Percentiles rank a stretch among this genome's conserved stretches.
Evolutionary conservation across 106 monocot species (phyloP).

Genomic region (Dendrobium officinale): DNA sequence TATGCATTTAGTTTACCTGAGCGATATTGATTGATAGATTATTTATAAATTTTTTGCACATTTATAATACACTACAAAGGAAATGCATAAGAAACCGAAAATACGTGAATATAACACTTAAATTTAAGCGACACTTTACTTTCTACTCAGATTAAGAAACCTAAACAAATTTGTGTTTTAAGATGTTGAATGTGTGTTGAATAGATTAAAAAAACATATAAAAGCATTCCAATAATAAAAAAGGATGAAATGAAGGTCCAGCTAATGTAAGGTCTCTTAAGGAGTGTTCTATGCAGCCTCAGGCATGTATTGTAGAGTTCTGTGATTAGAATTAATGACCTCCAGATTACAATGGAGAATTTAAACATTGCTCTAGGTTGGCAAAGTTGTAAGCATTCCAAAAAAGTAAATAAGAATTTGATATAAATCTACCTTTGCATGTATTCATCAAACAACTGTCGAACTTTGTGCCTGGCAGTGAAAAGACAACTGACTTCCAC

Average conservation of each 20-base stretch:
- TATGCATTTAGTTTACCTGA: background rate
- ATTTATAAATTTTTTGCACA: background rate
- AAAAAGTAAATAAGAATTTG: background rate
- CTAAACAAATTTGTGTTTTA: background rate
- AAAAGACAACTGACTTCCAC: constrained; percentile 48
- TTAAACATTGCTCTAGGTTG: background rate
- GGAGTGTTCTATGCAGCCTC: background rate
- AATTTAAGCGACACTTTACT: background rate
- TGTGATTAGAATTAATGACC: background rate
- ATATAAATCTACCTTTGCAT: constrained; percentile 39
- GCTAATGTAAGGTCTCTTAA: background rate
- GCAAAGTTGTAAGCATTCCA: background rate
- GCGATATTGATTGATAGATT: background rate
- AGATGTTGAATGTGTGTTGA: background rate
- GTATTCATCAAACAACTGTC: constrained; percentile 55
- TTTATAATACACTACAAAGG: background rate
- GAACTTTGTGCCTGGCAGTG: constrained; percentile 61
- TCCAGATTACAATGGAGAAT: background rate
- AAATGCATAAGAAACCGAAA: background rate
- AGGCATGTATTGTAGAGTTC: background rate
- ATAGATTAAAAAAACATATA: background rate
- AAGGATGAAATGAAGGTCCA: background rate
- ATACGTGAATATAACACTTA: background rate
- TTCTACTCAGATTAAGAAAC: background rate
- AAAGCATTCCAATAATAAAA: background rate